Percentiles rank a stretch among this genome's conserved stretches.
phyloP scores from a whole-genome alignment of 1,284 basidiomycete genomes.

The Afroboletus lepidellus region DNA sequence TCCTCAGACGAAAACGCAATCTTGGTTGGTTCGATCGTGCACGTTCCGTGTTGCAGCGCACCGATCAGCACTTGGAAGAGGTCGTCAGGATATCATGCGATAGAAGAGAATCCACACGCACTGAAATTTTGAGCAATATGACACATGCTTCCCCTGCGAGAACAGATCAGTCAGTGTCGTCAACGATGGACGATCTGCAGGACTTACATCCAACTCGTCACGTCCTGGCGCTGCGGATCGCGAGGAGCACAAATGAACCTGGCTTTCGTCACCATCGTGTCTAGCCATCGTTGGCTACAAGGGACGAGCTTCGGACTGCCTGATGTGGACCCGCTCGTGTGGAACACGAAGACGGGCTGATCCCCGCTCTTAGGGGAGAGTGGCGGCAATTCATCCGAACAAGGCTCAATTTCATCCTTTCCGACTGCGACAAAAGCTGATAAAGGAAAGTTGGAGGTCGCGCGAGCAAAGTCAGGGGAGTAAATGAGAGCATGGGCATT shows the following conservation, averaged over 20 bases:
- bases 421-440: conserved; percentile 46
- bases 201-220: conserved; percentile 64
- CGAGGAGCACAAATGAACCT: conserved; percentile 48
- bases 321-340: conserved; percentile 73
- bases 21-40: conserved; percentile 67
- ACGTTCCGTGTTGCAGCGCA: conserved; percentile 64
- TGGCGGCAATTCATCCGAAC: conserved; percentile 43
- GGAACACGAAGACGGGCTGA: conserved; percentile 62
- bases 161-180: conserved; percentile 31
- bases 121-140: conserved; percentile 67
- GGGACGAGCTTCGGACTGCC: conserved; percentile 72
- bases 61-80: conserved; percentile 56
- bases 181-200: conserved; percentile 15
- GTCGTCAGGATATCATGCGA: conserved; percentile 24
- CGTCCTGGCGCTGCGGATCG: conserved; percentile 54
- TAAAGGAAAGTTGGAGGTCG: conserved; percentile 43
- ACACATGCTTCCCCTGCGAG: conserved; percentile 65
- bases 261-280: conserved; percentile 55
- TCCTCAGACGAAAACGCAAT: conserved; percentile 68
- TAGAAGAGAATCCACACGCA: conserved; percentile 38
- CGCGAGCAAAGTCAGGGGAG: conserved; percentile 46
- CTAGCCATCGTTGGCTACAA: conserved; percentile 61
- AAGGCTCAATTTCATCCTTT: conserved; percentile 37
- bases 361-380: conserved; percentile 44
- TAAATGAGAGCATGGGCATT: conserved; percentile 59